Evolutionary conservation across 345 rosid species (phyloP).

Genomic region (Salix udensis): DNA sequence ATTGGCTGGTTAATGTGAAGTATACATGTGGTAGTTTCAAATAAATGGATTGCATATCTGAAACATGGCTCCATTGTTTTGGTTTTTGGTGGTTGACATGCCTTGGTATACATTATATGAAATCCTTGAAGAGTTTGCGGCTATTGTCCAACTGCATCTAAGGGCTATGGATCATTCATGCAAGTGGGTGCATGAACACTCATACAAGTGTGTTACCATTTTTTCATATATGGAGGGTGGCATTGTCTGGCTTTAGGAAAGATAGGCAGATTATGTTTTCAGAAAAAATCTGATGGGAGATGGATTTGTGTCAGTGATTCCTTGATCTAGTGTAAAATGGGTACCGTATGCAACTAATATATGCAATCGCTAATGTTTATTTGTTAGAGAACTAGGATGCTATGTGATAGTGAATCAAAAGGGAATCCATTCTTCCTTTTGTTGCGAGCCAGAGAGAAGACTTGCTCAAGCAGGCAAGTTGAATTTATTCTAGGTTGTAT

Average conservation of each 20-base stretch:
- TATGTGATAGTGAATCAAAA: neutral
- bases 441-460: neutral
- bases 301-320: neutral
- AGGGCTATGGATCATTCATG: neutral
- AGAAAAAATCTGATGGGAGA: neutral
- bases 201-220: no score
- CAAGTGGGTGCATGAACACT: neutral
- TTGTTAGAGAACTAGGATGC: neutral
- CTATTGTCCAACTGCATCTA: neutral
- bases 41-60: neutral
- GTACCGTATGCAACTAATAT: neutral
- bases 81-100: neutral
- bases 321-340: neutral
- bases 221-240: no score
- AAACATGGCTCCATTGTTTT: no score
- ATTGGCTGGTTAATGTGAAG: neutral
- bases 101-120: neutral
- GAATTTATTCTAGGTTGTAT: neutral
- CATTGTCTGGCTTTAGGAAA: neutral
- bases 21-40: neutral
- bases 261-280: neutral
- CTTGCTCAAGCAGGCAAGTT: neutral
- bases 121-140: neutral
- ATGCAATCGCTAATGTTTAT: neutral
- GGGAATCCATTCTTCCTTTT: neutral